Evolutionary conservation across 306 rosid genomes (phyloP).

Genomic region (Lotus japonicus): DNA sequence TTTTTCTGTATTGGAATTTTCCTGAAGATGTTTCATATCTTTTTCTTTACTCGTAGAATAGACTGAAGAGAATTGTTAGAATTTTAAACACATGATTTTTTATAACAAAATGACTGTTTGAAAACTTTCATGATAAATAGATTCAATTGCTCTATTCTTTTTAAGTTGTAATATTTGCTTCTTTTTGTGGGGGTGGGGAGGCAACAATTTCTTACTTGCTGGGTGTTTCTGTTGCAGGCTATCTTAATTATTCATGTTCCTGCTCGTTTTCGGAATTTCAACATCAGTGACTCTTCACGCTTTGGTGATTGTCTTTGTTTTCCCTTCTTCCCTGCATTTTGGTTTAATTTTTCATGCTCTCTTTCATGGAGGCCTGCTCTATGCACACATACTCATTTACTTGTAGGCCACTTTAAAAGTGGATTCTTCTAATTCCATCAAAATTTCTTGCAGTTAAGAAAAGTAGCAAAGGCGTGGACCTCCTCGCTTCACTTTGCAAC

Average conservation of each 20-base stretch:
- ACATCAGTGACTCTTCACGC: slow-evolving; percentile 58
- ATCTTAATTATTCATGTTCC: slow-evolving; percentile 89
- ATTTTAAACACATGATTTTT: not conserved
- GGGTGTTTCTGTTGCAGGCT: slow-evolving; percentile 52
- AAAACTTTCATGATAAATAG: not conserved
- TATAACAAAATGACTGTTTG: not conserved
- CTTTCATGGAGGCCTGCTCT: not conserved
- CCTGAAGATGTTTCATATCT: not conserved
- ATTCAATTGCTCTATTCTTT: too few species aligned
- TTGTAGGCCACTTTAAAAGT: not conserved
- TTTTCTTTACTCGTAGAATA: not conserved
- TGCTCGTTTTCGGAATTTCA: slow-evolving; percentile 53
- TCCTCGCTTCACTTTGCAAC: slow-evolving; percentile 84
- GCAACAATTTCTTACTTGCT: slow-evolving; percentile 22
- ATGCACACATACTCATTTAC: not conserved
- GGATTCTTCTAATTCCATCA: slow-evolving; percentile 19
- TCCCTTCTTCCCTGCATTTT: not conserved
- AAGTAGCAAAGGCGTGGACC: slow-evolving; percentile 73
- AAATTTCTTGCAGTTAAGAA: slow-evolving; percentile 55
- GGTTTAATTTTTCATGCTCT: slow-evolving; percentile 6
- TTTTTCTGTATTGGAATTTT: not conserved
- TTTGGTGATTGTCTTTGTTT: slow-evolving; percentile 50
- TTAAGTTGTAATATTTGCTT: too few species aligned
- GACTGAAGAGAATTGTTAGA: not conserved
- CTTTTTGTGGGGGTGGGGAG: not conserved